These are phyloP conservation scores for Fistulinella cinereoalba DNA, from an alignment of 1,284 basidiomycete genomes.

Conservation along the genomic window DNA sequence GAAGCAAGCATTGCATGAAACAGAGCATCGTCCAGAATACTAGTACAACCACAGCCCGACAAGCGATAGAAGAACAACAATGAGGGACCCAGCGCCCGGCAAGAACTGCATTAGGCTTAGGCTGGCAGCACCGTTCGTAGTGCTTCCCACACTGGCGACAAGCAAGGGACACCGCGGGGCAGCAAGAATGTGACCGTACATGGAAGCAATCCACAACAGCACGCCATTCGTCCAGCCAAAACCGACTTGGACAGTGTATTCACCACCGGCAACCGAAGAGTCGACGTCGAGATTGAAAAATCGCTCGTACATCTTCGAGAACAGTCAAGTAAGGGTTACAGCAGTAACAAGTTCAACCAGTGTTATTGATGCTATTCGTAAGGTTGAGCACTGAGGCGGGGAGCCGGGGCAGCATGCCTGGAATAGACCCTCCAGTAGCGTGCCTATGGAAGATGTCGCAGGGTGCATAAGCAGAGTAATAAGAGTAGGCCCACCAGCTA, in stretches of 20 bases:
- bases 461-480: constrained; percentile 20
- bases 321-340: too few relatives aligned
- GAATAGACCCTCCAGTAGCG: constrained; percentile 80
- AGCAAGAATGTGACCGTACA: constrained; percentile 64
- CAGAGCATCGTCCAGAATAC: too few relatives aligned
- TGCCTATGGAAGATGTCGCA: constrained; percentile 41
- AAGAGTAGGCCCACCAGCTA: constrained; percentile 64
- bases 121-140: constrained; percentile 6
- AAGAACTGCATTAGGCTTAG: not conserved
- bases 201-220: constrained; percentile 69
- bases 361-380: constrained; percentile 65
- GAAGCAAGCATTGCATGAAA: too few relatives aligned
- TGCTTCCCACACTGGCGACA: constrained; percentile 20
- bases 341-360: constrained; percentile 44
- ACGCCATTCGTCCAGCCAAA: constrained; percentile 95
- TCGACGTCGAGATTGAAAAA: constrained; percentile 76
- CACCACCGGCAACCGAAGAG: constrained; percentile 83
- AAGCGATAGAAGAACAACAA: too few relatives aligned
- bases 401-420: constrained; percentile 63
- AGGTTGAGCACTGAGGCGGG: constrained; percentile 72
- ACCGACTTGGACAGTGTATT: constrained; percentile 79
- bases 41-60: too few relatives aligned
- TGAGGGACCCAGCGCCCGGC: constrained; percentile 79
- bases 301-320: constrained; percentile 85
- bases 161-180: constrained; percentile 64